A percentile compares a stretch with the other conserved stretches of the same genome.
phyloP scores from a whole-genome alignment of 768 basidiomycete species.

The Trametes maxima region DNA sequence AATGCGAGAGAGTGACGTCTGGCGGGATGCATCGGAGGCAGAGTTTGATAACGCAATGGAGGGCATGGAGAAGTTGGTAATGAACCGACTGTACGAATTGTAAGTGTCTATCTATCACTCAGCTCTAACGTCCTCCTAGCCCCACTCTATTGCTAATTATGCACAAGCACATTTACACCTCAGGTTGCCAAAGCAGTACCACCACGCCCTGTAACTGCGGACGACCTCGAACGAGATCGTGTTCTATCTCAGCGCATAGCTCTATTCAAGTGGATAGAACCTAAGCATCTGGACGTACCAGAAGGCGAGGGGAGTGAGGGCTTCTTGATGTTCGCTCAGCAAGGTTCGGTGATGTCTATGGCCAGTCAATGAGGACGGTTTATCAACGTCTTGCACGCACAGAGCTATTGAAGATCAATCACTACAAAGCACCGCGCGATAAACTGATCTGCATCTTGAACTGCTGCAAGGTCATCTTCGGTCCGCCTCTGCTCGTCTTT shows the following conservation, averaged over 20 bases:
- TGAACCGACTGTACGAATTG: conserved; percentile 97
- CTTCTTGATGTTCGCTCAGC: conserved; percentile 86
- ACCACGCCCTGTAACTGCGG: conserved; percentile 80
- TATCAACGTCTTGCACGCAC: background rate
- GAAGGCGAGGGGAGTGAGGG: conserved; percentile 73
- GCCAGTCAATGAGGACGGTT: background rate
- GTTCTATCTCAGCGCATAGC: conserved; percentile 88
- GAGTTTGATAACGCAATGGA: conserved; percentile 98
- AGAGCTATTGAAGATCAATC: conserved; percentile 96
- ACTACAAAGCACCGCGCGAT: conserved; percentile 98
- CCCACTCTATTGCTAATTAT: background rate
- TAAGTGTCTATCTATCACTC: conserved; percentile 44
- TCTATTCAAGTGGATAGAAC: conserved; percentile 88
- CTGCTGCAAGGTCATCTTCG: conserved; percentile 99
- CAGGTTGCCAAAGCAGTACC: conserved; percentile 67
- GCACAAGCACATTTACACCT: conserved; percentile 86
- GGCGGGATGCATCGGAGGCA: conserved; percentile 72
- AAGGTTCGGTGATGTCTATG: conserved; percentile 51
- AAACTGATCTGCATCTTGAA: conserved; percentile 98
- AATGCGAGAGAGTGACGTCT: conserved; percentile 85
- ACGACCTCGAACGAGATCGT: conserved; percentile 95
- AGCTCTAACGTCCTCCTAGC: too few relatives aligned
- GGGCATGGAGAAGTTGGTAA: conserved; percentile 99
- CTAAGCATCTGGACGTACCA: conserved; percentile 89
- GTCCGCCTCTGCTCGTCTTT: conserved; percentile 47